Percentiles rank a stretch among this genome's conserved stretches.
phyloP scores from a whole-genome alignment of 1,139 yeast species.

The Zygosaccharomyces sapae region DNA sequence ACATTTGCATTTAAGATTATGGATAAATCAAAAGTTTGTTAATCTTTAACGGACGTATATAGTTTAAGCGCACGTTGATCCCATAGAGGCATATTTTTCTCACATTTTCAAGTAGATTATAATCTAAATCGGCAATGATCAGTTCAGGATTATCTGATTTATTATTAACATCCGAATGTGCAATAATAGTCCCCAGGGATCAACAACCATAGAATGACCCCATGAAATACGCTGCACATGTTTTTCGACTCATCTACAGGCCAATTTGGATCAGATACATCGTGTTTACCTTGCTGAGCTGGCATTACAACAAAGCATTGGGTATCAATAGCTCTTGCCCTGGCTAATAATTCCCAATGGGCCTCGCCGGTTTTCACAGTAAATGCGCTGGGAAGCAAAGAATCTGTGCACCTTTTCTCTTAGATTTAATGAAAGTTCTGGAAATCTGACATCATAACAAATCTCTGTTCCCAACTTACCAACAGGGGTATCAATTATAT shows the following conservation, averaged over 20 bases:
- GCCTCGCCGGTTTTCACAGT: slow-evolving; percentile 87
- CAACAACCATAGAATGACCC: slow-evolving; percentile 82
- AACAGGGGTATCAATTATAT: slow-evolving; percentile 56
- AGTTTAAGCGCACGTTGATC: slow-evolving; percentile 63
- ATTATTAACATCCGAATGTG: slow-evolving; percentile 48
- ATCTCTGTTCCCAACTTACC: slow-evolving; percentile 71
- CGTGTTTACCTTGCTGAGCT: slow-evolving; percentile 82
- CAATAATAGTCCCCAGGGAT: slow-evolving; percentile 82
- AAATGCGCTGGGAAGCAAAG: slow-evolving; percentile 82
- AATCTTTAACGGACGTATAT: slow-evolving; percentile 24
- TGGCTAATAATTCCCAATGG: slow-evolving; percentile 80
- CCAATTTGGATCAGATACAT: slow-evolving; percentile 29
- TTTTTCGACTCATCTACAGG: slow-evolving; percentile 31
- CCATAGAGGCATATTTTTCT: slow-evolving; percentile 72
- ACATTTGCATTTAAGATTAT: slow-evolving; percentile 67
- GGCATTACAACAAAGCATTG: slow-evolving; percentile 88
- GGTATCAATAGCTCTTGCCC: slow-evolving; percentile 81
- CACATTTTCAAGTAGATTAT: slow-evolving; percentile 45
- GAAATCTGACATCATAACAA: slow-evolving; percentile 87
- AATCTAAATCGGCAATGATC: slow-evolving; percentile 67
- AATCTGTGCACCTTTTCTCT: slow-evolving; percentile 73
- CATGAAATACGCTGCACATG: slow-evolving; percentile 55
- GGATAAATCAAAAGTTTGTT: slow-evolving; percentile 18
- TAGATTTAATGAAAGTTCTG: slow-evolving; percentile 66
- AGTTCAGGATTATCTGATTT: slow-evolving; percentile 47